Base-by-base conservation (phyloP, 768 basidiomycete genomes). In the Lactifluus pinguis region DNA sequence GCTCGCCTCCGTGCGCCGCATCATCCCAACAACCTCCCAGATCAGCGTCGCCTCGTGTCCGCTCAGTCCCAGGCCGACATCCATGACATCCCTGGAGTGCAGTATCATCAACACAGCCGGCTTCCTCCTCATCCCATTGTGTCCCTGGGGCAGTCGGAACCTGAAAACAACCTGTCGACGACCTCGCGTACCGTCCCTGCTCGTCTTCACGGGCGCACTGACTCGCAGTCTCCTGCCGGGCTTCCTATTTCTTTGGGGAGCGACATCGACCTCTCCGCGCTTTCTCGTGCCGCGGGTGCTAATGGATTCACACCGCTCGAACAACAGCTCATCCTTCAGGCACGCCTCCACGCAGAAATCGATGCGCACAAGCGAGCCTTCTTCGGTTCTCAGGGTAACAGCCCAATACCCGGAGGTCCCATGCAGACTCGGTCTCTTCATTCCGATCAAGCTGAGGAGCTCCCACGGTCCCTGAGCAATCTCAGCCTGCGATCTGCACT, bases 271-370 rank as follows among this genome's bases (percentile, higher is more conserved):
- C 54, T 64, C 32, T 66, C 66, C 32, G 39, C 55, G 15, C 54
- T 66, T 25, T 57, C 64, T 47, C 60, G 64, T n/a, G 52, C 45
- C 10, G 64, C 59, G 21, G 44, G 55, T 25, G 47, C 58, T 6
- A 66, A 57, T 34, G 66, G 66, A 15, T 63, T 65, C 25, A 67
- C 66, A 7, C 61, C 66, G 13, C 52, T 67, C 11, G 66, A 67
- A 21, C 66, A 67, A 51, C 66, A 65, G 29, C 58, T 67, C 55
- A 60, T 67, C 39, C 29, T 67, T 15, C 66, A 67, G 49, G 59
- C 65, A 19, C 65, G 63, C 14, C 32, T 60, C 10, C 63, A 64
- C 29, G 58, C 60, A 15, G 62, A 67, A 53, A 39, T 64, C 10
- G 65, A 66, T 41, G 56, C 65, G n/a, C 58, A 49, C 30, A 51